Base-by-base conservation (phyloP, 768 basidiomycete species). In the Trametes cingulata region DNA sequence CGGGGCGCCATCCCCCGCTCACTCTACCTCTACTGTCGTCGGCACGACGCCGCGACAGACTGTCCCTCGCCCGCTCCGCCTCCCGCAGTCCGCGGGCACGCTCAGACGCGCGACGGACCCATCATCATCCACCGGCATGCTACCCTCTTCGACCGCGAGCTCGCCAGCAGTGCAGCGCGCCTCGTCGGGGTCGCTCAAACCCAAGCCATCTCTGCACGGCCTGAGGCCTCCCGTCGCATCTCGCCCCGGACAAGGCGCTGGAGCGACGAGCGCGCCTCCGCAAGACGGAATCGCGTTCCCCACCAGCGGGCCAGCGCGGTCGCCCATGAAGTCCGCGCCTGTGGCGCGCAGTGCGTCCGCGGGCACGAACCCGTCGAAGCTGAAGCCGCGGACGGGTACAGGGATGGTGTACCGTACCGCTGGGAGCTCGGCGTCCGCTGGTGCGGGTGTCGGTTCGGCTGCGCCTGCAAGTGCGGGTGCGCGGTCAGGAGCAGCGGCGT, bases 371-470 rank as follows among this genome's bases (percentile, higher is more conserved):
- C 20, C 37, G 24, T 43, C 46, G 24, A 48, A 25, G 41, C 81
- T 80, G 19, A 80, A 74, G 62, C 85, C 87, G 10, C 72, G 87
- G 27, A 87, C 82, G 10, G 86, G 86, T 6, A 85, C 86, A 12
- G 86, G 86, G n/a, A 88, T 88, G 86, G 72, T 76, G 37, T 88
- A 88, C 66, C 77, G 82, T 45, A 82, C 75, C 37, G 72, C 69
- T 58, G 37, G 53, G 27, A 58, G 33, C 49, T 42, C 56, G 1
- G 39, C 56, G 6, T 55, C 54, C 9, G 41, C 52, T 14, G 40
- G 40, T 20, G 39, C 52, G 20, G 37, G 49, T 15, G 49, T 51
- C 17, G 20, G 49, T 22, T 36, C 49, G 40, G 37, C 52, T 19
- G 52, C 25, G 2, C 41, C 8, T 17, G 20, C 25, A n/a, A 29